Evolutionary conservation across 2,329 filamentous ascomycete species (phyloP).

Genomic region (Pseudogymnoascus pannorum): DNA sequence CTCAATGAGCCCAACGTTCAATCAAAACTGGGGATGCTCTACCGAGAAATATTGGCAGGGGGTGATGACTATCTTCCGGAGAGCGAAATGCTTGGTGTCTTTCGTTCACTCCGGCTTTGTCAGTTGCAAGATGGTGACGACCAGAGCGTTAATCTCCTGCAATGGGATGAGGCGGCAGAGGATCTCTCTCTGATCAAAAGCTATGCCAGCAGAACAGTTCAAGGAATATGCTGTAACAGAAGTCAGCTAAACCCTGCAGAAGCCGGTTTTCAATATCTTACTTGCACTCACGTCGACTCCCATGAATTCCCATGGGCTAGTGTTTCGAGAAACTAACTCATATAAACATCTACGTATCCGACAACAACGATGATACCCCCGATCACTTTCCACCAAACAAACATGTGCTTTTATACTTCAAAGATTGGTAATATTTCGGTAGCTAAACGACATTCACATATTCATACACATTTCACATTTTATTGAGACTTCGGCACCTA

Average conservation of each 20-base stretch:
- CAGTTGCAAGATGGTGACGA: not conserved
- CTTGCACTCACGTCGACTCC: slow-evolving; percentile 19
- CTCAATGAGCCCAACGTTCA: not conserved
- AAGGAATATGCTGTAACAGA: slow-evolving; percentile 16
- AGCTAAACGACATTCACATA: not conserved
- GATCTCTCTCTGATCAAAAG: slow-evolving; percentile 20
- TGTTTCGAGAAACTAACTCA: not conserved
- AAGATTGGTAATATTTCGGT: not conserved
- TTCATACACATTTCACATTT: not conserved
- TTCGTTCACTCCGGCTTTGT: slow-evolving; percentile 7
- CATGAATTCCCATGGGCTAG: slow-evolving; percentile 20
- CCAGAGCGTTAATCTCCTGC: slow-evolving; percentile 7
- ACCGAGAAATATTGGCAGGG: slow-evolving; percentile 18
- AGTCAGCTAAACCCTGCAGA: slow-evolving; percentile 19
- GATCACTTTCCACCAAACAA: not conserved
- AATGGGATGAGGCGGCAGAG: slow-evolving; percentile 6
- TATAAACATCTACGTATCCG: not conserved
- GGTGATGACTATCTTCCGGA: slow-evolving; percentile 20
- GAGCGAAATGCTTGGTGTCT: not conserved
- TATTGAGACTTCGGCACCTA: not conserved
- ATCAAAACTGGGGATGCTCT: slow-evolving; percentile 12
- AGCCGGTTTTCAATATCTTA: slow-evolving; percentile 19
- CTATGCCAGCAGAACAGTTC: slow-evolving; percentile 17
- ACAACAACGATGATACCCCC: not conserved
- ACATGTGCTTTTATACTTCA: too few species aligned